Percentiles rank a stretch among this genome's conserved stretches.
Conservation (phyloP, 2,329 filamentous ascomycete species). For the Leptographium lundbergii region DNA sequence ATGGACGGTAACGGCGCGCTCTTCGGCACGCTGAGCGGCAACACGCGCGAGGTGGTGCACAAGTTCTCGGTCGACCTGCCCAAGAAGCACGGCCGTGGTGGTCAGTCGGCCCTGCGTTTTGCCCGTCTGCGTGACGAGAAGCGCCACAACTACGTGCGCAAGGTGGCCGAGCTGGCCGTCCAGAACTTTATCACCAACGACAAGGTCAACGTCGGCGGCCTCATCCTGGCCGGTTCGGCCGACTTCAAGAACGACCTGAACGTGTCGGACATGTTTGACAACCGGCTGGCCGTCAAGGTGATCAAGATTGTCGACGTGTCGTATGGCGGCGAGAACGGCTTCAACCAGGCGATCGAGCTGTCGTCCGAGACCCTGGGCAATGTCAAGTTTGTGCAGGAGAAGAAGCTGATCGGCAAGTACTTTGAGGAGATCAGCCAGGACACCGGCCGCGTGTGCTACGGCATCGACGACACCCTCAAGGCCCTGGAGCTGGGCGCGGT, state of each 20-base stretch:
- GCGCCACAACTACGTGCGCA: conserved; percentile 98
- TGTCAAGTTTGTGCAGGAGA: conserved; percentile 99
- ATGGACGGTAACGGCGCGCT: conserved; percentile 99
- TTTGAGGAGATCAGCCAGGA: conserved; percentile 99
- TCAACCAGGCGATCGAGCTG: conserved; percentile 98
- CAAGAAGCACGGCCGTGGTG: conserved; percentile 99
- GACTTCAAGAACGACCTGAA: conserved; percentile 99
- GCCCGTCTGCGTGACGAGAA: conserved; percentile 98
- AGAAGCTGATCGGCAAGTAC: conserved; percentile 98
- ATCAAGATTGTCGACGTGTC: conserved; percentile 99
- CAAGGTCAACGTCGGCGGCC: conserved; percentile 93
- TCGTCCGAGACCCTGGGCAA: conserved; percentile 92
- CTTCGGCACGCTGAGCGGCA: conserved; percentile 92
- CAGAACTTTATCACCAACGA: conserved; percentile 98
- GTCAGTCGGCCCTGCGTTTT: conserved; percentile 98
- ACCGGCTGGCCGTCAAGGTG: conserved; percentile 82
- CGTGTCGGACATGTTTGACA: conserved; percentile 93
- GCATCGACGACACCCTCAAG: conserved; percentile 95
- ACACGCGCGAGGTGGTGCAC: conserved; percentile 91
- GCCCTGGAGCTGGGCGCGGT: conserved; percentile 90
- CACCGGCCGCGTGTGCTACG: conserved; percentile 92
- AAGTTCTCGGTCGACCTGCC: conserved; percentile 98
- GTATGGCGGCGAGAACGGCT: conserved; percentile 97
- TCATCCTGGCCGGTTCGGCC: conserved; percentile 91
- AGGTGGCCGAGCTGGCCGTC: conserved; percentile 93